Conservation (phyloP, 1,284 basidiomycete genomes). For the Sporisorium exsertum region DNA sequence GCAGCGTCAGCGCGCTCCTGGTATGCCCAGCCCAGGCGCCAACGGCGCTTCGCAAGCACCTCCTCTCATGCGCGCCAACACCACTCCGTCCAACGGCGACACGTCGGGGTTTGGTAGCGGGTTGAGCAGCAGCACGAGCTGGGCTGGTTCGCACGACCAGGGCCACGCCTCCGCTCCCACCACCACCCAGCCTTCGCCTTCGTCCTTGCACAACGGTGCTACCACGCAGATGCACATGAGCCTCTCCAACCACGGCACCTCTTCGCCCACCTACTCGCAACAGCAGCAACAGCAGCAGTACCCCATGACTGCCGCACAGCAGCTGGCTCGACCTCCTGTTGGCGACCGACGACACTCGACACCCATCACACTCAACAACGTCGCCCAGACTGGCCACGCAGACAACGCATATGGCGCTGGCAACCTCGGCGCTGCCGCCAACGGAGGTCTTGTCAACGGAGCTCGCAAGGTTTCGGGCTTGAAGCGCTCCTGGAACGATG, state of each 20-base stretch:
- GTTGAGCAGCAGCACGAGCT: constrained; percentile 50
- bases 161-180: constrained; percentile 50
- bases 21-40: constrained; percentile 50
- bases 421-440: constrained; percentile 38
- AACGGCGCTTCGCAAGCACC: constrained; percentile 44
- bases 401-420: constrained; percentile 46
- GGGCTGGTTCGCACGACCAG: constrained; percentile 50
- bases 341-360: constrained; percentile 51
- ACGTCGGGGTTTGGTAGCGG: constrained; percentile 44
- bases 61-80: constrained; percentile 59
- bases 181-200: constrained; percentile 50
- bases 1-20: constrained; percentile 55
- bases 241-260: constrained; percentile 47
- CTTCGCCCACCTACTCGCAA: constrained; percentile 47
- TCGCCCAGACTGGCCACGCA: constrained; percentile 28
- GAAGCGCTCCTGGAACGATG: constrained; percentile 53
- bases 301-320: constrained; percentile 44
- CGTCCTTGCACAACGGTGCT: constrained; percentile 46
- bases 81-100: constrained; percentile 51
- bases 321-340: constrained; percentile 34
- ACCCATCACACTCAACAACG: constrained; percentile 46
- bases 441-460: constrained; percentile 37
- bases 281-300: constrained; percentile 44
- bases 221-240: constrained; percentile 52
- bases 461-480: constrained; percentile 51